Conservation (phyloP, 306 rosid species). For the Prunus mongolica region DNA sequence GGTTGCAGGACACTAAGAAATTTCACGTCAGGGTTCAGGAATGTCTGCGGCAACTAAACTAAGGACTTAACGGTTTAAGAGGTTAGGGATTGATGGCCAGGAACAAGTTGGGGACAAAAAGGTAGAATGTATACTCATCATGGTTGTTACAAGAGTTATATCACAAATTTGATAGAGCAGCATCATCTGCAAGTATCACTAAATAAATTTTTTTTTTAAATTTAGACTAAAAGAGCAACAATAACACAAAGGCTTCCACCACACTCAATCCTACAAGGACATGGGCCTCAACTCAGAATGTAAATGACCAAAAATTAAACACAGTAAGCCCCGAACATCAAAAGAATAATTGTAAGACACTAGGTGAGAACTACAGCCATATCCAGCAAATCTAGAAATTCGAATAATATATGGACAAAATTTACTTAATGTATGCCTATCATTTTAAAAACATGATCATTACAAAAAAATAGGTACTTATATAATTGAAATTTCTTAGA, state of each 20-base stretch:
- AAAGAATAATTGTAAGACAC: neutral
- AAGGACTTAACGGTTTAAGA: neutral
- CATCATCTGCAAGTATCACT: neutral
- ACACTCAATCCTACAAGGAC: neutral
- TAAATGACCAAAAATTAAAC: neutral
- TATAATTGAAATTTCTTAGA: too few relatives aligned
- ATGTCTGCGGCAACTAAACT: neutral
- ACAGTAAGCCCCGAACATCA: neutral
- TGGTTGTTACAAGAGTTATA: neutral
- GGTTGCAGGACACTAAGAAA: too few relatives aligned
- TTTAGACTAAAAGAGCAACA: neutral
- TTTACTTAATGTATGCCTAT: neutral
- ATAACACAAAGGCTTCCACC: neutral
- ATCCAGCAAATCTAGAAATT: neutral
- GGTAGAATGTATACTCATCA: neutral
- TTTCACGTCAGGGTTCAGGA: too few relatives aligned
- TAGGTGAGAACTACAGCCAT: neutral
- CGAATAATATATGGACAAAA: neutral
- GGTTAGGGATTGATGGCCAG: neutral
- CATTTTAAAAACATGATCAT: neutral
- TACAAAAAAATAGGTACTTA: neutral
- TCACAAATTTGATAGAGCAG: neutral
- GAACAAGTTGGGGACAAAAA: neutral
- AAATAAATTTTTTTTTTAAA: too few relatives aligned
- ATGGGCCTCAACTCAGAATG: neutral